Conservation (phyloP, 2,329 filamentous ascomycete genomes). For the Shiraia bambusicola region DNA sequence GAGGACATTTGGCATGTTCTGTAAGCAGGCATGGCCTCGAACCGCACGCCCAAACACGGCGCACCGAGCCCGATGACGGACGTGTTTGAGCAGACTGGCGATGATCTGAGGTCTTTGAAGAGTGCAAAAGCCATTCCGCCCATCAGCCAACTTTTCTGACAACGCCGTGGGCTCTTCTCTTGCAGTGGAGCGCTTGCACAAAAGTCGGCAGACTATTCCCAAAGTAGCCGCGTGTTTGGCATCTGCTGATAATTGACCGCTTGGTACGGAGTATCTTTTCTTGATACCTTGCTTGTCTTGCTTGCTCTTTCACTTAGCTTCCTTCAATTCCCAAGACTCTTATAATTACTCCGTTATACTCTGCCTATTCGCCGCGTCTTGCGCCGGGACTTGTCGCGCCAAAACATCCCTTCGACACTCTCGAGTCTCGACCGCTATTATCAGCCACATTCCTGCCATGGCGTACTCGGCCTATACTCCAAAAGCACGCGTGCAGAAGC, state of each 20-base stretch:
- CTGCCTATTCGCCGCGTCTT: not conserved
- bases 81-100: slow-evolving; percentile 15
- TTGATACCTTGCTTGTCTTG: slow-evolving; percentile 6
- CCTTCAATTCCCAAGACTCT: not conserved
- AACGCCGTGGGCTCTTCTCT: slow-evolving; percentile 4
- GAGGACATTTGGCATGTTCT: slow-evolving; percentile 5
- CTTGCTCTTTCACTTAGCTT: slow-evolving; percentile 7
- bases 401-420: not conserved
- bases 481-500: slow-evolving; percentile 45
- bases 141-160: no score
- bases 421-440: slow-evolving; percentile 5
- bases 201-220: slow-evolving; percentile 22
- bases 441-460: slow-evolving; percentile 27
- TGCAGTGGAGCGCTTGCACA: slow-evolving; percentile 7
- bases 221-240: slow-evolving; percentile 22
- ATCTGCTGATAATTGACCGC: slow-evolving; percentile 28
- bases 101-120: slow-evolving; percentile 2
- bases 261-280: not conserved
- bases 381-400: no score
- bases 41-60: not conserved
- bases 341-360: not conserved
- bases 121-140: not conserved
- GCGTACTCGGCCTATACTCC: slow-evolving; percentile 37
- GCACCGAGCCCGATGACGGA: slow-evolving; percentile 18
- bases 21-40: slow-evolving; percentile 16